phyloP scores from a whole-genome alignment of 805 yeast genomes.

The Kregervanrija delftensis region DNA sequence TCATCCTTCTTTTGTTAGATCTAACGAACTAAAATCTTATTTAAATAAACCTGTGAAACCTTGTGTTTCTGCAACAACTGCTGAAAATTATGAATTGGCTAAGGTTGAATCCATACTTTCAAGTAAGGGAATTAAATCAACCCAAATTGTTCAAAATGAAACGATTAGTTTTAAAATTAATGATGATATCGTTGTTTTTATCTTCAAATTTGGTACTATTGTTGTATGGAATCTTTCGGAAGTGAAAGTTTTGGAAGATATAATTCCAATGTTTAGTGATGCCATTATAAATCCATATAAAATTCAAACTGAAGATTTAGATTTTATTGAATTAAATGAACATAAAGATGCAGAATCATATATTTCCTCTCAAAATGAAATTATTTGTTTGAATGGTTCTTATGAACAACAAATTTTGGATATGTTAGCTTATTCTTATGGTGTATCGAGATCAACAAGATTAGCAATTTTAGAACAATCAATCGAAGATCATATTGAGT shows the following conservation, averaged over 20 bases:
- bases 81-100: slow-evolving; percentile 62
- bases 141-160: slow-evolving; percentile 40
- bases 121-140: slow-evolving; percentile 29
- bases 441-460: slow-evolving; percentile 80
- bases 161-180: slow-evolving; percentile 45
- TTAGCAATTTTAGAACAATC: slow-evolving; percentile 71
- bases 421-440: slow-evolving; percentile 84
- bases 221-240: slow-evolving; percentile 82
- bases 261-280: slow-evolving; percentile 44
- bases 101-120: slow-evolving; percentile 35
- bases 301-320: slow-evolving; percentile 82
- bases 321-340: slow-evolving; percentile 37
- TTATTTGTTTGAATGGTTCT: slow-evolving; percentile 55
- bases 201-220: slow-evolving; percentile 70
- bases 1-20: slow-evolving; percentile 13
- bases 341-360: slow-evolving; percentile 28
- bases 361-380: slow-evolving; percentile 45
- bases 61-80: slow-evolving; percentile 65
- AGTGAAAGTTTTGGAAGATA: slow-evolving; percentile 33
- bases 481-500: slow-evolving; percentile 58
- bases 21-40: slow-evolving; percentile 3
- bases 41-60: slow-evolving; percentile 20
- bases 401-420: slow-evolving; percentile 53
- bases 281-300: slow-evolving; percentile 43
- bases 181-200: slow-evolving; percentile 44